Conservation (phyloP, 2,329 filamentous ascomycete species). For the Pseudogymnoascus sp. region DNA sequence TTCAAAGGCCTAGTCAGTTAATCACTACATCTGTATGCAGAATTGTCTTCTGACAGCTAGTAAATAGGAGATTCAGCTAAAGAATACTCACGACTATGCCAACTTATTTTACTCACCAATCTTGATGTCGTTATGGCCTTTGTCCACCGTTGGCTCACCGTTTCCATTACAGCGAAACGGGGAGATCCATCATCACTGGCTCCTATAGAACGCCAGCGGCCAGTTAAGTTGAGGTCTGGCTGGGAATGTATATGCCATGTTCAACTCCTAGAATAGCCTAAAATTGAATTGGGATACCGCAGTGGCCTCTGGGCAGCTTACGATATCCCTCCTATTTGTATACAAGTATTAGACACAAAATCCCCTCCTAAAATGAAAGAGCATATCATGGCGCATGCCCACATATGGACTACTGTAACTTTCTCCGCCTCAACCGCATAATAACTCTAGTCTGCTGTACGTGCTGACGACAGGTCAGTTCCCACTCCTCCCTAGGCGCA, state of each 20-base stretch:
- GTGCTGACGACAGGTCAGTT: not conserved
- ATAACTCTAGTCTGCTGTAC: not conserved
- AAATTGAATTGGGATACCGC: not conserved
- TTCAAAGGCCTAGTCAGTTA: not conserved
- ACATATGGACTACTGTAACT: not conserved
- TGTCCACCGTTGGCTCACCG: too few relatives aligned
- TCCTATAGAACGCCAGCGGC: not conserved
- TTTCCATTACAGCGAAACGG: too few relatives aligned
- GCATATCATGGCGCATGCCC: not conserved
- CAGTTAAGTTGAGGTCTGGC: not conserved
- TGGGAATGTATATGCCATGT: not conserved
- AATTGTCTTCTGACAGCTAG: not conserved
- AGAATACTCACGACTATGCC: too few relatives aligned
- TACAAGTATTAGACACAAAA: not conserved
- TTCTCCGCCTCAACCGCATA: not conserved
- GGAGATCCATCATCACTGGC: not conserved
- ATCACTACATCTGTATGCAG: not conserved
- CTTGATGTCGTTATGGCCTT: too few relatives aligned
- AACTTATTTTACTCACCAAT: too few relatives aligned
- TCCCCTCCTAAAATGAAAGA: too few relatives aligned
- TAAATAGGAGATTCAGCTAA: not conserved
- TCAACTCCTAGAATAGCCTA: not conserved
- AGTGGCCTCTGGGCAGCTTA: not conserved
- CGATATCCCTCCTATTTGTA: not conserved
- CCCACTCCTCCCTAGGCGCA: not conserved